Evolutionary conservation across 805 yeast genomes (phyloP).

Genomic region (Scheffersomyces coipomensis): DNA sequence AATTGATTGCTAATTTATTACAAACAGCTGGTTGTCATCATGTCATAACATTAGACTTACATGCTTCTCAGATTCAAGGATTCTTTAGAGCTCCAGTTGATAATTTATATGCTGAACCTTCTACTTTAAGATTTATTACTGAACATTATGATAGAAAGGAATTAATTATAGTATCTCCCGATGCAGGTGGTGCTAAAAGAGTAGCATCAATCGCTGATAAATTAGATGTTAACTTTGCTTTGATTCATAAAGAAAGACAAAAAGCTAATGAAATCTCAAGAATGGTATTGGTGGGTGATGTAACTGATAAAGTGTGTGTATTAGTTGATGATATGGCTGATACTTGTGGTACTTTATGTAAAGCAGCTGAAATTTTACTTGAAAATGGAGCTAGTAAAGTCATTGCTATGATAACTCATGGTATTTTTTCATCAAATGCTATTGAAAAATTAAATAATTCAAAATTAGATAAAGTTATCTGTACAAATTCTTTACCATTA

Average conservation of each 20-base stretch:
- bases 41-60: slow-evolving; percentile 83
- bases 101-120: slow-evolving; percentile 81
- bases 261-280: slow-evolving; percentile 80
- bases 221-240: slow-evolving; percentile 75
- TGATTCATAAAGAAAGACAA: slow-evolving; percentile 82
- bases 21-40: slow-evolving; percentile 86
- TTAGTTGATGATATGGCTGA: slow-evolving; percentile 90
- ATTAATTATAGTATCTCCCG: slow-evolving; percentile 80
- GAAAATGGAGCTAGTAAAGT: slow-evolving; percentile 70
- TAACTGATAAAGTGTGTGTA: slow-evolving; percentile 68
- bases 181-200: slow-evolving; percentile 89
- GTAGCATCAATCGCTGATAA: slow-evolving; percentile 84
- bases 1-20: slow-evolving; percentile 77
- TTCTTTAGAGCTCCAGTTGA: slow-evolving; percentile 83
- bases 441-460: slow-evolving; percentile 68
- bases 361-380: slow-evolving; percentile 74
- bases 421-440: slow-evolving; percentile 74
- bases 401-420: slow-evolving; percentile 82
- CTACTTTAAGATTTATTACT: slow-evolving; percentile 70
- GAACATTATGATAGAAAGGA: slow-evolving; percentile 58
- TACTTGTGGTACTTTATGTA: slow-evolving; percentile 82
- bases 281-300: slow-evolving; percentile 88
- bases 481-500: slow-evolving; percentile 80
- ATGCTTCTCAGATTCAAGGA: slow-evolving; percentile 88
- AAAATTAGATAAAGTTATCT: slow-evolving; percentile 65